phyloP scores from a whole-genome alignment of 106 monocot genomes.

The Apostasia shenzhenica region DNA sequence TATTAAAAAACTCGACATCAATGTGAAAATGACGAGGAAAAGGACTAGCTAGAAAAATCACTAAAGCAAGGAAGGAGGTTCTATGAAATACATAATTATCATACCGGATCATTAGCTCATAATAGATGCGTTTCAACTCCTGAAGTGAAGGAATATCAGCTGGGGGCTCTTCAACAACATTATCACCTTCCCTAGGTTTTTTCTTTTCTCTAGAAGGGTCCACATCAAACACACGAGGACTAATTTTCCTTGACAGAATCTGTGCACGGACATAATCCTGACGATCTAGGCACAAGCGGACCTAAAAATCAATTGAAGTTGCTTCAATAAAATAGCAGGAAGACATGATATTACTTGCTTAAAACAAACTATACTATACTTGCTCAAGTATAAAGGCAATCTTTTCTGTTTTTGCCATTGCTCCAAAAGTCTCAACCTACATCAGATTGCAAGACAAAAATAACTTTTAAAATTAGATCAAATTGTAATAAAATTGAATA shows the following conservation, averaged over 20 bases:
- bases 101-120: constrained; percentile 96
- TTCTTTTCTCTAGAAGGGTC: constrained; percentile 85
- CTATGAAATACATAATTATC: background rate
- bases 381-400: constrained; percentile 99
- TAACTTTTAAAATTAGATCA: background rate
- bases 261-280: constrained; percentile 93
- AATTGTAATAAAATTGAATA: background rate
- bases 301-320: constrained; percentile 30
- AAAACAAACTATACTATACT: constrained; percentile 30
- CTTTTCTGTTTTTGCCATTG: constrained; percentile 99
- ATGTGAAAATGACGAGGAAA: no score
- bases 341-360: background rate
- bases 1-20: no score
- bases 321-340: background rate
- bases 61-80: no score
- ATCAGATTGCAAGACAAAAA: background rate
- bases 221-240: constrained; percentile 77
- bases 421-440: constrained; percentile 99
- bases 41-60: no score
- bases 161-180: constrained; percentile 82
- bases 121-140: constrained; percentile 91
- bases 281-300: constrained; percentile 89
- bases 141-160: constrained; percentile 85
- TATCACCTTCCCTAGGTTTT: constrained; percentile 96
- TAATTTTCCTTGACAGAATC: constrained; percentile 92